Percentiles rank a stretch among this genome's conserved stretches.
These are phyloP conservation scores for Casaregolazyma lundiana DNA, from an alignment of 1,139 yeast genomes.

Conservation along the genomic window DNA sequence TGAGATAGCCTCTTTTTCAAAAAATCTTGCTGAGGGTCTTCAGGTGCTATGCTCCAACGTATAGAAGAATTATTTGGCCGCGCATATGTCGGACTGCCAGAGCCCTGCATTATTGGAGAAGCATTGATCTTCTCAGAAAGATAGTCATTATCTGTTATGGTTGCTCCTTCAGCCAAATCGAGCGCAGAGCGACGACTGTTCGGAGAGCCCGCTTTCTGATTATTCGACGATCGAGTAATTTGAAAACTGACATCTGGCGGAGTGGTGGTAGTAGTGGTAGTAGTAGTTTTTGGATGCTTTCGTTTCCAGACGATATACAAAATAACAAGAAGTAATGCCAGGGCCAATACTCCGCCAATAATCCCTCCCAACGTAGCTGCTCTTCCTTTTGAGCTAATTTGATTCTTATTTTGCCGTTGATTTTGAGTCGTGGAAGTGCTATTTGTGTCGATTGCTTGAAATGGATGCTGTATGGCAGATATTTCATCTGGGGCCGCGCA, in stretches of 20 bases:
- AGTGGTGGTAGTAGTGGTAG: too few species aligned
- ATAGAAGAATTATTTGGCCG: not conserved
- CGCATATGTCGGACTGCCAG: not conserved
- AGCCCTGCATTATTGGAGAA: not conserved
- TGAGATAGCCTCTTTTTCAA: not conserved
- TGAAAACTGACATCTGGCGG: not conserved
- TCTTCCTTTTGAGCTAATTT: not conserved
- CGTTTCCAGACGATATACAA: not conserved
- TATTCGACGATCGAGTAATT: too few species aligned
- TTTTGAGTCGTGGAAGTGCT: not conserved
- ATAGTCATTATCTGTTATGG: not conserved
- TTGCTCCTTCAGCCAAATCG: not conserved
- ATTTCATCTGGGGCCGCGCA: conserved; percentile 10
- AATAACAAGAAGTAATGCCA: not conserved
- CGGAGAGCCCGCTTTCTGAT: too few species aligned
- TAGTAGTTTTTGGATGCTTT: not conserved
- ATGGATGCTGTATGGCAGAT: not conserved
- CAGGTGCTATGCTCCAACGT: not conserved
- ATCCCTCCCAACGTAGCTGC: not conserved
- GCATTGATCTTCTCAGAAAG: not conserved
- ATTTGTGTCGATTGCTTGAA: not conserved
- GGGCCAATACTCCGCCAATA: not conserved
- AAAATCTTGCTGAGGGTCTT: not conserved
- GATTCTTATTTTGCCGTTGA: not conserved
- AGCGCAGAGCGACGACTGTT: not conserved